phyloP scores from a whole-genome alignment of 345 rosid genomes.

The Lepidium aucheri region DNA sequence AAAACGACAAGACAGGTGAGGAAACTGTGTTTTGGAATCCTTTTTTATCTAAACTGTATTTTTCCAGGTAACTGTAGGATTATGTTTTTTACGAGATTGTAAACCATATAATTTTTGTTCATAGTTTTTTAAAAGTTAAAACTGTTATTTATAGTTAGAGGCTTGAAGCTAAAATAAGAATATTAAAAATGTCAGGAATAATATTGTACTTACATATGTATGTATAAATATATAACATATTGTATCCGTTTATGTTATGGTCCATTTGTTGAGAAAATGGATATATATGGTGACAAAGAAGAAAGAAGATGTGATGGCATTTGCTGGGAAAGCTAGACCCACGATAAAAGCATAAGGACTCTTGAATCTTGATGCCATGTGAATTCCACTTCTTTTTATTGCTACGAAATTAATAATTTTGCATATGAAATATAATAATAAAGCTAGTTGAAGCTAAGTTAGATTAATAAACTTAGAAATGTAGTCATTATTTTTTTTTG shows the following conservation, averaged over 20 bases:
- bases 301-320: conserved; percentile 20
- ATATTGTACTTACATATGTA: not conserved
- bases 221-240: too few species aligned
- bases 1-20: too few species aligned
- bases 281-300: not conserved
- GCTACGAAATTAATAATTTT: not conserved
- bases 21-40: too few species aligned
- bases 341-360: conserved; percentile 8
- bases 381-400: not conserved
- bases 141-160: not conserved
- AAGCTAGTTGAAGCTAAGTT: not conserved
- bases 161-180: not conserved
- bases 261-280: not conserved
- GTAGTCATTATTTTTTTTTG: not conserved
- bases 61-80: too few species aligned
- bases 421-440: not conserved
- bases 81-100: too few species aligned
- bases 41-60: too few species aligned
- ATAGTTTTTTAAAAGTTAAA: too few species aligned
- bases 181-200: not conserved
- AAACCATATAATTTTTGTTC: too few species aligned
- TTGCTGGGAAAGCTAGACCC: conserved; percentile 19
- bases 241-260: not conserved
- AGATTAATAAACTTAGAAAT: not conserved
- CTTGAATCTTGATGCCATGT: conserved; percentile 10